phyloP scores from a whole-genome alignment of 345 rosid species.

The thale cress (Arabidopsis thaliana) region DNA sequence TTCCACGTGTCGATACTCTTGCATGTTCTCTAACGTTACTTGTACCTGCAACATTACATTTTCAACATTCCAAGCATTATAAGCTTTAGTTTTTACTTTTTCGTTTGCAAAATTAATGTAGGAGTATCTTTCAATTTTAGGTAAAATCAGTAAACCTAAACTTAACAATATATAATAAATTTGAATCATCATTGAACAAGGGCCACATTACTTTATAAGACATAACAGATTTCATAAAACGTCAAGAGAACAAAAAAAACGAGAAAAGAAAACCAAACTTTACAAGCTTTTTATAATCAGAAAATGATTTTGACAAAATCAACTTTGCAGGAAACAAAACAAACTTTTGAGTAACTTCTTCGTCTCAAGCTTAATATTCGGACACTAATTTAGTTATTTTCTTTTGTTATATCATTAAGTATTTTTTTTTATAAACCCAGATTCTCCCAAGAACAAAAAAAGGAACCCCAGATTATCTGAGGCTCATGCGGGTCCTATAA shows the following conservation, averaged over 20 bases:
- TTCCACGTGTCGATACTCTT: slow-evolving; percentile 74
- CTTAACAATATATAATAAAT: not conserved
- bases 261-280: not conserved
- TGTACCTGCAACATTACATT: slow-evolving; percentile 48
- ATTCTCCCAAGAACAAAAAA: slow-evolving; percentile 24
- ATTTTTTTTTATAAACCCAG: slow-evolving; percentile 35
- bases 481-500: slow-evolving; percentile 22
- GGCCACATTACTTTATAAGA: too few relatives aligned
- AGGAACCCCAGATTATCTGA: not conserved
- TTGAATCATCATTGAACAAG: not conserved
- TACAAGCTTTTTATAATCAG: not conserved
- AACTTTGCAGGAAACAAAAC: slow-evolving; percentile 33
- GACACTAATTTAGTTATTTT: slow-evolving; percentile 20
- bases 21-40: slow-evolving; percentile 67
- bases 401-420: slow-evolving; percentile 1
- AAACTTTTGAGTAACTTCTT: slow-evolving; percentile 29
- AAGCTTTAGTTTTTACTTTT: too few relatives aligned
- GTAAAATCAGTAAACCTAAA: too few relatives aligned
- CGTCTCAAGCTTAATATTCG: slow-evolving; percentile 29
- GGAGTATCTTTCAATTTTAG: not conserved
- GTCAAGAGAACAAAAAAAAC: not conserved
- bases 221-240: not conserved
- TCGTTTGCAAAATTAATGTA: too few relatives aligned
- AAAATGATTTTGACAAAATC: slow-evolving; percentile 7
- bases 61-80: not conserved